Conservation (phyloP, 176 grass and related monocot species). For the Pontederia crassipes region DNA sequence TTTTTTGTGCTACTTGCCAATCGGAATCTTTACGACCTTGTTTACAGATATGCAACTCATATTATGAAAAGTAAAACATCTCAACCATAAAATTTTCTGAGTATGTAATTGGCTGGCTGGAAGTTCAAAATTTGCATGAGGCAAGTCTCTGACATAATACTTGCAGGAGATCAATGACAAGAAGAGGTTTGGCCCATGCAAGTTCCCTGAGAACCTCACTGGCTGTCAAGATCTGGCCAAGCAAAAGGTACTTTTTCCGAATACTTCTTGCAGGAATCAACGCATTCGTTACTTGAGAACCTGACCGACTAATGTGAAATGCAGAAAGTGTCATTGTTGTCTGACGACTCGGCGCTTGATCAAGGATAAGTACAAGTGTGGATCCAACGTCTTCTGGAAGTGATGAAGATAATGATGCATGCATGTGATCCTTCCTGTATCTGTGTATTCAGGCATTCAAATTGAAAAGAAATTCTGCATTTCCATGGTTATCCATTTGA, state of each 20-base stretch:
- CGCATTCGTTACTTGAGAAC: neutral
- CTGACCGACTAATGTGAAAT: neutral
- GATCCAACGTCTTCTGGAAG: conserved; percentile 99
- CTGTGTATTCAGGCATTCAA: neutral
- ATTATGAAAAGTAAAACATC: too few relatives aligned
- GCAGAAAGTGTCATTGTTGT: conserved; percentile 94
- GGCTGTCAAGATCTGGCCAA: conserved; percentile 97
- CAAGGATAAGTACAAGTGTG: conserved; percentile 98
- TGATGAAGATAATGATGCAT: conserved; percentile 29
- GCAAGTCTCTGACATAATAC: neutral
- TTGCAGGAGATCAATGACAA: conserved; percentile 87
- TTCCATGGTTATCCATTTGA: too few relatives aligned
- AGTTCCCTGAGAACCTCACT: conserved; percentile 97
- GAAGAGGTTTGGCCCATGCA: conserved; percentile 89
- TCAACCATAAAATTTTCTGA: too few relatives aligned
- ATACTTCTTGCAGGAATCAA: neutral
- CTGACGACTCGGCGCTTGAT: conserved; percentile 83
- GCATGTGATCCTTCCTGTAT: neutral
- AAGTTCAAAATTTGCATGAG: too few relatives aligned
- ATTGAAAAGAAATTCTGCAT: too few relatives aligned
- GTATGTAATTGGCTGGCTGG: too few relatives aligned
- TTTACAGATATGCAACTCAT: too few relatives aligned
- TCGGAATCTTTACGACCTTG: too few relatives aligned
- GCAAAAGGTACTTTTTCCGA: conserved; percentile 50
- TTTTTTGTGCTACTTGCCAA: neutral